Evolutionary conservation across 2,329 filamentous ascomycete genomes (phyloP).

Genomic region (Pyricularia sp.): DNA sequence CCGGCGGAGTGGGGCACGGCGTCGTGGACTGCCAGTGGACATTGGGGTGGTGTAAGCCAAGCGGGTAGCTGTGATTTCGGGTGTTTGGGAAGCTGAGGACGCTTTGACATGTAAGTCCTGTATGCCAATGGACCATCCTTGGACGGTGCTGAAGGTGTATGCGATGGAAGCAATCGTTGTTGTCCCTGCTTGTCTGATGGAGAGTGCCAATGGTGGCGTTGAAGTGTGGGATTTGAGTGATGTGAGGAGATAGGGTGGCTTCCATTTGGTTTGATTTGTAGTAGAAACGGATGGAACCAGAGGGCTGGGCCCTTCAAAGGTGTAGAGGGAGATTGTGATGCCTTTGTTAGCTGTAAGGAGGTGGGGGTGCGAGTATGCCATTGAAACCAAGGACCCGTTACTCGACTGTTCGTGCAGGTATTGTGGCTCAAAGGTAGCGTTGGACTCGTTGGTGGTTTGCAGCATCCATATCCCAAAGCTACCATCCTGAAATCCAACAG

Average conservation of each 20-base stretch:
- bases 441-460: slow-evolving; percentile 19
- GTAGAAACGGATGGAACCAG: slow-evolving; percentile 6
- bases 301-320: slow-evolving; percentile 33
- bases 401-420: slow-evolving; percentile 54
- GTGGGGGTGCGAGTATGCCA: slow-evolving; percentile 68
- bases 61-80: slow-evolving; percentile 27
- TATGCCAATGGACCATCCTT: slow-evolving; percentile 84
- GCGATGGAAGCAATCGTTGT: slow-evolving; percentile 75
- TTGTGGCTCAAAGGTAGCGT: slow-evolving; percentile 28
- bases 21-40: slow-evolving; percentile 7
- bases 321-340: slow-evolving; percentile 69
- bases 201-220: slow-evolving; percentile 70
- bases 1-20: background rate
- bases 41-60: slow-evolving; percentile 30
- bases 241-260: slow-evolving; percentile 53
- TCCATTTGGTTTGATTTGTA: slow-evolving; percentile 10
- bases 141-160: slow-evolving; percentile 69
- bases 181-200: slow-evolving; percentile 57
- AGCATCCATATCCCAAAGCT: slow-evolving; percentile 63
- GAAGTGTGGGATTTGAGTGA: slow-evolving; percentile 76
- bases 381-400: slow-evolving; percentile 56
- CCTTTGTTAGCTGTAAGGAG: slow-evolving; percentile 68
- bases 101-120: slow-evolving; percentile 67
- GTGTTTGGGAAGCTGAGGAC: slow-evolving; percentile 8
- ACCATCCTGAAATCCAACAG: slow-evolving; percentile 64